Evolutionary conservation across 2,329 filamentous ascomycete genomes (phyloP).

Genomic region (Podosphaera xanthii): DNA sequence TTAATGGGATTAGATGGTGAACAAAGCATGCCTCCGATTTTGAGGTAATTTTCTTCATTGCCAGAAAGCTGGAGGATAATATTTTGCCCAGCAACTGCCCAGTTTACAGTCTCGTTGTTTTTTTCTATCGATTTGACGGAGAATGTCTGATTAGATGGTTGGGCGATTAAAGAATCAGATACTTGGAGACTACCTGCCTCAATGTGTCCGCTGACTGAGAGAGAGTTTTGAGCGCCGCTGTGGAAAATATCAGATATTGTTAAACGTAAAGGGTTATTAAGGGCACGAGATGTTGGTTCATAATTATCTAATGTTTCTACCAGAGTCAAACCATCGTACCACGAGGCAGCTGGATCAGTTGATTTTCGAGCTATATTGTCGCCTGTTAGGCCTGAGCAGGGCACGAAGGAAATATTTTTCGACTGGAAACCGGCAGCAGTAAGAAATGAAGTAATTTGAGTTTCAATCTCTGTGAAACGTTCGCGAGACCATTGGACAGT

Average conservation of each 20-base stretch:
- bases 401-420: constrained; percentile 69
- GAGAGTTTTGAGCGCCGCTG: constrained; percentile 52
- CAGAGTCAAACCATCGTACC: constrained; percentile 64
- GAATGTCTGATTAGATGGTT: constrained; percentile 63
- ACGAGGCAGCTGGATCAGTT: constrained; percentile 33
- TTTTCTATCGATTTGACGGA: constrained; percentile 64
- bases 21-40: constrained; percentile 73
- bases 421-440: constrained; percentile 57
- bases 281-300: constrained; percentile 43
- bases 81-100: constrained; percentile 84
- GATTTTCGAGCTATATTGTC: constrained; percentile 55
- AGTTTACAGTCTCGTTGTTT: constrained; percentile 51
- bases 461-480: constrained; percentile 64
- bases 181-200: constrained; percentile 66
- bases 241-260: constrained; percentile 76
- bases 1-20: constrained; percentile 40
- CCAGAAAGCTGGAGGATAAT: constrained; percentile 62
- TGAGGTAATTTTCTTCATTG: constrained; percentile 65
- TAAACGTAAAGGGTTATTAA: constrained; percentile 64
- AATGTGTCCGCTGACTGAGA: constrained; percentile 69
- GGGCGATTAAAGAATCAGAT: constrained; percentile 56
- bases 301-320: constrained; percentile 70
- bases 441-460: constrained; percentile 67
- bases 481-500: constrained; percentile 61
- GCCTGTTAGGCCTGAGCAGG: constrained; percentile 71